Percentiles rank a stretch among this genome's conserved stretches.
Evolutionary conservation across 345 rosid species (phyloP).

Genomic region (Hypericum perforatum): DNA sequence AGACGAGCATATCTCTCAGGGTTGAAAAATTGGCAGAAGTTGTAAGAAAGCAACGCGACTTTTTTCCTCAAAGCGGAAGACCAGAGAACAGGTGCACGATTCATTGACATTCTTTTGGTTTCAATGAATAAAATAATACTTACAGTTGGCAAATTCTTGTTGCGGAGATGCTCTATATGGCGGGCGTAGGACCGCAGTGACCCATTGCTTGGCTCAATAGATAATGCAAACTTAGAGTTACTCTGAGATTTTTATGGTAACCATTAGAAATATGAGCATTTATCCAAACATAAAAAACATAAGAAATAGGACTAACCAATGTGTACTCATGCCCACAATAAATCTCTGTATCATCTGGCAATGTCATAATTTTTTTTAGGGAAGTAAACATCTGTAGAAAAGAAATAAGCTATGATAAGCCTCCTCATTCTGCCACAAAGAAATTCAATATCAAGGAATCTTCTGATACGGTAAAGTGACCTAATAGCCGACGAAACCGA

Average conservation of each 20-base stretch:
- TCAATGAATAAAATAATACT: not conserved
- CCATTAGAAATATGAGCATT: too few species aligned
- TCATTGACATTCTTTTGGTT: too few species aligned
- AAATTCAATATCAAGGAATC: too few species aligned
- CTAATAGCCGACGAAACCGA: too few species aligned
- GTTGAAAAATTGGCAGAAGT: not conserved
- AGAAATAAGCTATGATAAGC: not conserved
- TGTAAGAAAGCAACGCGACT: not conserved
- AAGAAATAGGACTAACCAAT: constrained; percentile 44
- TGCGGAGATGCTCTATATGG: constrained; percentile 62
- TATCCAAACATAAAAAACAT: not conserved
- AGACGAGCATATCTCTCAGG: not conserved
- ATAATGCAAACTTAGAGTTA: constrained; percentile 82
- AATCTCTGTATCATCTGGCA: constrained; percentile 79
- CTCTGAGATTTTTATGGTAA: constrained; percentile 31
- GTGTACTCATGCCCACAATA: constrained; percentile 94
- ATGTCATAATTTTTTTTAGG: constrained; percentile 52
- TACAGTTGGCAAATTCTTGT: constrained; percentile 84
- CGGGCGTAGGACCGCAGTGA: constrained; percentile 74
- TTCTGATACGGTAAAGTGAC: too few species aligned
- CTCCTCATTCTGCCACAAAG: not conserved
- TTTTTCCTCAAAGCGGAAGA: too few species aligned
- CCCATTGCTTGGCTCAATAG: constrained; percentile 84
- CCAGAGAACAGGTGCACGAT: too few species aligned
- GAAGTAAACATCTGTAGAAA: constrained; percentile 76